These are phyloP conservation scores for Sherardia arvensis DNA, from an alignment of 257 asterid genomes.

Conservation along the genomic window DNA sequence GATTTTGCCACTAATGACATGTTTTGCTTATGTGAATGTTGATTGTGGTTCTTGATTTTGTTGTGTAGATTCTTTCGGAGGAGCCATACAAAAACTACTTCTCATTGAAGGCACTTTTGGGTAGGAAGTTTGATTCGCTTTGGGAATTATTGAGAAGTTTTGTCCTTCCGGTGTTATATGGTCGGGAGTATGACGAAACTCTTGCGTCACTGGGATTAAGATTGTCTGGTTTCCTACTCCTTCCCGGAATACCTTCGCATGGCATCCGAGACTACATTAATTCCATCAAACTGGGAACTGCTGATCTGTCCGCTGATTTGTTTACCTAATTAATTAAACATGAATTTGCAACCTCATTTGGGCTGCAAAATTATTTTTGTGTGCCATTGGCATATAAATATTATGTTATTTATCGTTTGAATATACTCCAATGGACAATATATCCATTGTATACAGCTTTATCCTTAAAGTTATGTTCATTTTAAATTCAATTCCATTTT, in stretches of 20 bases:
- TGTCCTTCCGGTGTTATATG: conserved; percentile 34
- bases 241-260: background rate
- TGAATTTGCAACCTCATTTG: background rate
- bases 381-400: background rate
- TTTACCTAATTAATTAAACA: too few species aligned
- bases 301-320: background rate
- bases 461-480: too few species aligned
- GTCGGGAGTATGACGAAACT: conserved; percentile 44
- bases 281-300: background rate
- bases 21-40: too few species aligned
- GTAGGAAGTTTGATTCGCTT: conserved; percentile 28
- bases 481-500: too few species aligned
- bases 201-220: conserved; percentile 23
- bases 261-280: background rate
- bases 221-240: conserved; percentile 20
- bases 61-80: conserved; percentile 31
- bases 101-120: conserved; percentile 10
- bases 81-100: conserved; percentile 36
- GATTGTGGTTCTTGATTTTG: background rate
- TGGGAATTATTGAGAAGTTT: conserved; percentile 61
- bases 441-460: too few species aligned
- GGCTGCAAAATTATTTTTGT: background rate
- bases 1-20: too few species aligned
- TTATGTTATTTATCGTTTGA: background rate
- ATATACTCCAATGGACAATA: too few species aligned